Evolutionary conservation across 2,329 filamentous ascomycete genomes (phyloP), one percentile per base, ranked within the genome.

Genomic region (Exophiala viscosa): DNA sequence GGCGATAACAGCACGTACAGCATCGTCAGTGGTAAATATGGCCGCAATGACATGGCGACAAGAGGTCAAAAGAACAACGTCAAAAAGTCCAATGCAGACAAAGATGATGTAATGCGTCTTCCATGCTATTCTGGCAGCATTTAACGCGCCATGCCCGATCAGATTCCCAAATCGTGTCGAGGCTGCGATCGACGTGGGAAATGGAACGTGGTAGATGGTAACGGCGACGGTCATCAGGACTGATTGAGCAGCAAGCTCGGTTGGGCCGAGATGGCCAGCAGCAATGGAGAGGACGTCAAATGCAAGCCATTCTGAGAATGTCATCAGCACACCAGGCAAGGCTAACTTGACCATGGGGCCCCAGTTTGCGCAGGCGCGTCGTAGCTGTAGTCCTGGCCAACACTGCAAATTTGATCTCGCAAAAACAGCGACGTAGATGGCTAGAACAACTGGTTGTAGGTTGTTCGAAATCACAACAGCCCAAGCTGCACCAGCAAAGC

Each of bases 151-250:
- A 1, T 89, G 88, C 9, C 90, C 90, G 55, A 95, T 90, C 18
- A 95, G 74, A 63, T 95, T 95, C 23, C 89, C 90, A 4, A 93
- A 83, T 2, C 90, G 81, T 0, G 89, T 95, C 2, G 84, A 88
- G 0, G 85, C 82, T 3, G 88, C 89, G 49, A 95, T 88, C 34
- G 84, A 86, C 60, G 93, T 80, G 0, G 90, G 86, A 70, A 95
- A 95, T 0, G 89, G 88, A 44, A 95, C 83, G 69, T 92, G 88
- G 63, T 83, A 90, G 74, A 90, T 85, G 51, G 90, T 81, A 64
- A 92, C 87, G 66, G 92, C 88, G 36, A 91, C 72, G 0, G 85
- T 88, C 44, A 84, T 79, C 4, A 95, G 72, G 7, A 93, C 83
- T 47, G 85, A 88, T 69, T 95, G 88, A 1, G 90, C 89, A 0